Percentiles rank a stretch among this genome's conserved stretches.
Evolutionary conservation across 2,329 filamentous ascomycete species (phyloP).

Genomic region (Arthrobotrys musiformis): DNA sequence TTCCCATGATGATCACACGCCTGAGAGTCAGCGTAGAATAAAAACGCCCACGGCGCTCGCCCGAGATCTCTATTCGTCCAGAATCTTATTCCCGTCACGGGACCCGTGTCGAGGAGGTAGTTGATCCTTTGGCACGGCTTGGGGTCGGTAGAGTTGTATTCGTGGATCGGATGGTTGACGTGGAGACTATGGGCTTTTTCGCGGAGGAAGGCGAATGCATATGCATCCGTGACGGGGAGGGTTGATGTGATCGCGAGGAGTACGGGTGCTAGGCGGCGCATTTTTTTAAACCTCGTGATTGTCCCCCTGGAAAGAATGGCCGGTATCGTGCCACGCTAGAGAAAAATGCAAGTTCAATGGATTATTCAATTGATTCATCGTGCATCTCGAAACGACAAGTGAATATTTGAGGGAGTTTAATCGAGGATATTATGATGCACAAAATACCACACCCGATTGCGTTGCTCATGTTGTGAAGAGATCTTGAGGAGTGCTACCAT

Average conservation of each 20-base stretch:
- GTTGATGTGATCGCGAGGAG: not conserved
- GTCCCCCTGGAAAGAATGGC: not conserved
- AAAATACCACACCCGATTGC: not conserved
- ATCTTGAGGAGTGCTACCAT: too few species aligned
- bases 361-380: too few species aligned
- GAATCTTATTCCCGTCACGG: constrained; percentile 6
- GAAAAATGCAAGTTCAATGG: too few species aligned
- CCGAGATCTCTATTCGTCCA: constrained; percentile 6
- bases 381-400: not conserved
- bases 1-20: not conserved
- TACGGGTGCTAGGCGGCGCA: not conserved
- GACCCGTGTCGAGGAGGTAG: not conserved
- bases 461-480: not conserved
- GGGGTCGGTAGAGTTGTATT: not conserved
- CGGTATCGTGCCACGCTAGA: too few species aligned
- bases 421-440: not conserved
- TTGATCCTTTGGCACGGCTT: not conserved
- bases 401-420: constrained; percentile 2
- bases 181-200: not conserved
- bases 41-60: constrained; percentile 20
- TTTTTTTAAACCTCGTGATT: not conserved
- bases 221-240: not conserved
- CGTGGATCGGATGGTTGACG: not conserved
- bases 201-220: constrained; percentile 3
- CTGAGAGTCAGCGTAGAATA: constrained; percentile 6